Conservation (phyloP, 139 green algal species). For the Chlamydomonas sp. region DNA sequence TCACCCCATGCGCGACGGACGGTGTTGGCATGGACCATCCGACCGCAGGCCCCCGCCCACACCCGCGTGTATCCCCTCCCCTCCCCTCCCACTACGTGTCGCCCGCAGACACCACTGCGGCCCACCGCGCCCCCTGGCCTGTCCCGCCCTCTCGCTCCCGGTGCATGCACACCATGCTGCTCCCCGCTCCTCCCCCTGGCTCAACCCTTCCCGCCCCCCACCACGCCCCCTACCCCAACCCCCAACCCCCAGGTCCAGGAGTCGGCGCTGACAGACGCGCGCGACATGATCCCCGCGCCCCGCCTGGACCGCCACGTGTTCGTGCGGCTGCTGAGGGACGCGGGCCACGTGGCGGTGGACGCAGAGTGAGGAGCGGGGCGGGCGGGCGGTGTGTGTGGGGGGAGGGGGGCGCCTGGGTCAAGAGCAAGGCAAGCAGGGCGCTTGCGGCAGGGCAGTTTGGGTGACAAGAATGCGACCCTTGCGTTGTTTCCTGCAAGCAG, state of each 20-base stretch:
- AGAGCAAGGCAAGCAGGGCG: too few relatives aligned
- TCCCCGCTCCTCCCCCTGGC: not conserved
- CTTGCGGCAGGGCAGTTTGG: not conserved
- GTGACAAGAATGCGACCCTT: too few relatives aligned
- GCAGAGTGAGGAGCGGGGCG: constrained; percentile 28
- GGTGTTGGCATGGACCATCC: too few relatives aligned
- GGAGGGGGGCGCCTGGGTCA: not conserved
- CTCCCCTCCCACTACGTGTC: too few relatives aligned
- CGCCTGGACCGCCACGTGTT: constrained; percentile 51
- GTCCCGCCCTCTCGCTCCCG: not conserved
- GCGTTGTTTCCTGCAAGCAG: too few relatives aligned
- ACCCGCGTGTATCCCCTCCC: too few relatives aligned
- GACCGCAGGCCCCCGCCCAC: too few relatives aligned
- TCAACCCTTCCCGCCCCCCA: not conserved
- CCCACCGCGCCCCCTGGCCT: too few relatives aligned
- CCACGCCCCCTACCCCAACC: not conserved
- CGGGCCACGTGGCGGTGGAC: constrained; percentile 42
- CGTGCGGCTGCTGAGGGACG: constrained; percentile 38
- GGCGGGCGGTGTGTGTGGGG: not conserved
- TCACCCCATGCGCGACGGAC: too few relatives aligned
- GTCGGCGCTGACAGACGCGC: constrained; percentile 30
- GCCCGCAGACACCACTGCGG: too few relatives aligned
- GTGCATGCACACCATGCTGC: not conserved
- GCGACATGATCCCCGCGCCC: constrained; percentile 50
- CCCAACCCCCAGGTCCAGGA: constrained; percentile 30